Evolutionary conservation across 805 yeast genomes (phyloP), one percentile per base, ranked within the genome.

Genomic region (Candida pseudofarinosa): DNA sequence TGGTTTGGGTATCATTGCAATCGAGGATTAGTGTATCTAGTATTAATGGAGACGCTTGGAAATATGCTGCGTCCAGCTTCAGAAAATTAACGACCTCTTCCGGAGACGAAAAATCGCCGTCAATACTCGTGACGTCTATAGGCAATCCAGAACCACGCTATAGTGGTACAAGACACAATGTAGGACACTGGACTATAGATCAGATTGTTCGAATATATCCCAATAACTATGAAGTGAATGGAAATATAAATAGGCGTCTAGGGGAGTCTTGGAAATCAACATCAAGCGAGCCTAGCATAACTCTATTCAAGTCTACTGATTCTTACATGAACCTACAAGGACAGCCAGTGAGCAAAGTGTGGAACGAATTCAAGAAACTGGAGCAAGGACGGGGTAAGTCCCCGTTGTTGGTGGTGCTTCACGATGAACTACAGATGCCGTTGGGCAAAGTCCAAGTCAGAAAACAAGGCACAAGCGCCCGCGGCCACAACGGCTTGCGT

Each of bases 401-500:
- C 39, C 69, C 76, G 2, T 62, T 50, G 6, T 44, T 81, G 45
- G 70, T 88, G 1, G 75, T 88, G 0, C 53, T 89, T 1, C 95
- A 87, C 56, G 97, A 90, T 58, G 97, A 90, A 50, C 58, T 89
- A 36, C 83, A 80, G 45, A 57, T 81, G 12, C 76, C 75, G 0
- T 50, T 81, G 3, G 97, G 97, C 0, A 76, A 78, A 41, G 67
- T 81, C 16, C 84, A 84, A 52, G 58, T 84, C 1, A 69, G 91
- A 37, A 67, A 65, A 14, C 81, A 80, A 12, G 76, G 79, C 1
- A 70, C 83, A 0, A 77, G 87, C 35, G 72, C 81, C 13, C 69
- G 93, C 36, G 97, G 96, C 0, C 98, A 90, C 54, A 88, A 88
- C 55, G 97, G 97, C 0, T 67, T 90, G 19, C 74, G 74, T 47